Base-by-base conservation (phyloP, 1,139 yeast species). In the Zygosaccharomyces sapae region DNA sequence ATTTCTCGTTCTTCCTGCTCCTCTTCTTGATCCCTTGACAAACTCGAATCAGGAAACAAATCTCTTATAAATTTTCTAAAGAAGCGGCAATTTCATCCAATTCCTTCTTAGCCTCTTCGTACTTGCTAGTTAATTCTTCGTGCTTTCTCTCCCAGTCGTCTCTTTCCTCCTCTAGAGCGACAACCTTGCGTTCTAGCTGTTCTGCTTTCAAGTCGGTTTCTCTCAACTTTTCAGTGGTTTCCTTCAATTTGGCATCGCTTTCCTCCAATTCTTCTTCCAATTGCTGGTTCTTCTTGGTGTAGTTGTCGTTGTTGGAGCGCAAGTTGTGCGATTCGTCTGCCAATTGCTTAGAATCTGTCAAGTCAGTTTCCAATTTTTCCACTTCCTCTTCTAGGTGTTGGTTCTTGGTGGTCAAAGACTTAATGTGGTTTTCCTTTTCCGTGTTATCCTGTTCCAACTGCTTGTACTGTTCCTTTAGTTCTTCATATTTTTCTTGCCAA, bases 401-500 rank as follows among this genome's bases (percentile, higher is more conserved):
- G 74, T 90, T 92, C 76, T 88, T 90, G 75, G 95, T 89, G 56
- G 92, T 83, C 69, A 92, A 80, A 4, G 97, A 80, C 68, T 88
- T 89, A 69, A 92, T 88, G 70, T 87, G 95, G 75, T 94, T 92
- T 69, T 92, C 98, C 75, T 90, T 90, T 61, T 87, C 92, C 58
- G 86, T 76, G 67, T 79, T 77, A 65, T 89, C 96, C 72, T 89
- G 96, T 71, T 92, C 97, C 69, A 90, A 78, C 65, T 79, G 85
- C 77, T 90, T 92, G 73, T 86, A 81, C 69, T 83, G 83, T 55
- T 77, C 82, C 52, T 81, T 71, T 63, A 87, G 79, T 63, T 86
- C 96, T 65, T 92, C 98, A 54, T 94, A 85, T 76, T 89, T 87
- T 70, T 88, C 96, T 75, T 90, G 96, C 86, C 97, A 95, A 64